Base-by-base conservation (phyloP, 2,329 filamentous ascomycete species). In the Cladosporium sphaerospermum region DNA sequence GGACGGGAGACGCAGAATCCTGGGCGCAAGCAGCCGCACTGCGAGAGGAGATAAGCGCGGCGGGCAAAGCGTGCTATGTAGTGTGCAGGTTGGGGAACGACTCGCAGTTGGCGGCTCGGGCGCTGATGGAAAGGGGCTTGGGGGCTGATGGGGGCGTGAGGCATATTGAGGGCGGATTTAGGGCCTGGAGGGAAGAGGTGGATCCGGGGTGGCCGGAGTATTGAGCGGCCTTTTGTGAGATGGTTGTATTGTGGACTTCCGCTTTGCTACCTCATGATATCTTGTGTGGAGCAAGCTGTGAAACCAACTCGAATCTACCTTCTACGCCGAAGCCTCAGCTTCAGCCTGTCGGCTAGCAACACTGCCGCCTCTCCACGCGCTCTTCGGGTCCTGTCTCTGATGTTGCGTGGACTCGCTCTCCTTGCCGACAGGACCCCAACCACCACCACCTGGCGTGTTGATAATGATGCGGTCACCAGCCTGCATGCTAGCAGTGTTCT, bases 61-160 rank as follows among this genome's bases (percentile, higher is more conserved):
- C 50, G 2, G 79, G 84, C 0, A 60, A 58, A 40, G 56, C 60
- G 23, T 56, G 57, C 19, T 67, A 62, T 50, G 82, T 93, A 18
- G 76, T 93, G 0, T 93, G 88, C 59, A 77, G 87, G 31, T 75
- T 86, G 1, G 88, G 88, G 0, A 88, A 91, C 57, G 88, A 93
- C 66, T 91, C 87, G 9, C 88, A 92, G 64, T 60, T 89, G 16
- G 83, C 83, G 1, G 78, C 83, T 0, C 78, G 74, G 60, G 84
- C 81, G 61, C 72, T 92, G 53, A 84, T 85, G 61, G 79, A 85
- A 11, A 63, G 82, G 42, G 81, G 81, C 0, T 59, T 83, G 2
- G 79, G 80, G 0, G 69, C 73, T 43, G 75, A 82, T 9, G 76
- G 16, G 7, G 59, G 40, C 1, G 80, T 92, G 42, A 81, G 81